Evolutionary conservation across 805 yeast genomes (phyloP).

Genomic region (Saturnispora sanitii): DNA sequence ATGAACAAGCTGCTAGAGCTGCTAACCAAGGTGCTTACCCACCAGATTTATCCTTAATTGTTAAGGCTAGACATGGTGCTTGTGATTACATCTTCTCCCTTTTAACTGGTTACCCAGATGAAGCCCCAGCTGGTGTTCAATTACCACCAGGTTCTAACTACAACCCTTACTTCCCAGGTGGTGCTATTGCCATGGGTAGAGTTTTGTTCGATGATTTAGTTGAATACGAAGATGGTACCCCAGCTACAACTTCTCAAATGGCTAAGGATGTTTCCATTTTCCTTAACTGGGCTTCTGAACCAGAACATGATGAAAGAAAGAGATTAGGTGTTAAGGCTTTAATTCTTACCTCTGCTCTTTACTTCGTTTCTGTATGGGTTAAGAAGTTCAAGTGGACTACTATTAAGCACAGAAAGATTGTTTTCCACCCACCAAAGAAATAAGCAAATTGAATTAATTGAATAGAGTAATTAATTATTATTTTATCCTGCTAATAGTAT

Average conservation of each 20-base stretch:
- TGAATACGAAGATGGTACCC: constrained; percentile 98
- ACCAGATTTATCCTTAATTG: constrained; percentile 93
- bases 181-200: constrained; percentile 98
- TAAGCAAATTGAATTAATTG: constrained; percentile 17
- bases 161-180: constrained; percentile 99
- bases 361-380: constrained; percentile 77
- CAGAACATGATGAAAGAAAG: constrained; percentile 98
- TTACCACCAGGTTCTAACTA: constrained; percentile 93
- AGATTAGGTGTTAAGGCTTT: constrained; percentile 91
- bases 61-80: constrained; percentile 98
- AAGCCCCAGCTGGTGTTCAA: constrained; percentile 93
- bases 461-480: too few species aligned
- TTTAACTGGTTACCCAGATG: constrained; percentile 98
- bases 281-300: constrained; percentile 97
- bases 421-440: constrained; percentile 86
- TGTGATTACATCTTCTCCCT: constrained; percentile 89
- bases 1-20: constrained; percentile 99
- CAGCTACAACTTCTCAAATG: constrained; percentile 97
- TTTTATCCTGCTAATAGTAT: too few species aligned
- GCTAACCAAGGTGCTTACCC: constrained; percentile 99
- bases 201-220: constrained; percentile 95
- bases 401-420: constrained; percentile 88
- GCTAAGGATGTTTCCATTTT: constrained; percentile 95
- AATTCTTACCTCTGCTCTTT: constrained; percentile 66
- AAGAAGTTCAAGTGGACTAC: constrained; percentile 98